A percentile compares a stretch with the other conserved stretches of the same genome.
These are phyloP conservation scores for Tylopilus sp. DNA, from an alignment of 768 basidiomycete genomes.

Conservation along the genomic window DNA sequence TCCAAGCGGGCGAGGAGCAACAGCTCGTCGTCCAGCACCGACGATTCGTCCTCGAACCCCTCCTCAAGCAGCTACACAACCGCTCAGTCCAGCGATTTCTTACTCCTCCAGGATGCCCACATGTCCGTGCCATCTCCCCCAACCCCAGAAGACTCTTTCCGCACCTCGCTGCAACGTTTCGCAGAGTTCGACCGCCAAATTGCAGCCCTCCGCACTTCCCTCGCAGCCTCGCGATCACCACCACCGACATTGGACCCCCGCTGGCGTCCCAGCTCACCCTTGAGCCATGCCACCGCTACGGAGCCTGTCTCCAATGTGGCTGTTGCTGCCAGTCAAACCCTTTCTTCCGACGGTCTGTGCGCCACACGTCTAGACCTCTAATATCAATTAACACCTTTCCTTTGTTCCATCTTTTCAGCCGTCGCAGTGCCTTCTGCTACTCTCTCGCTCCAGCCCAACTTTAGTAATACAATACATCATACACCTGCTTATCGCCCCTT, in stretches of 20 bases:
- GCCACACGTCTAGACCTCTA: conserved; percentile 8
- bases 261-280: conserved; percentile 18
- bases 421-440: conserved; percentile 13
- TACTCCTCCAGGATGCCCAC: conserved; percentile 41
- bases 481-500: conserved; percentile 26
- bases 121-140: conserved; percentile 37
- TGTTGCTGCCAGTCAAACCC: conserved; percentile 7
- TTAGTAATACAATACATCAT: conserved; percentile 22
- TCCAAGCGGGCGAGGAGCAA: conserved; percentile 59
- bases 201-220: conserved; percentile 43
- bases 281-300: neutral
- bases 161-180: conserved; percentile 48
- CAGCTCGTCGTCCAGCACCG: conserved; percentile 44
- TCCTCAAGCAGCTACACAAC: conserved; percentile 37
- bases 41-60: conserved; percentile 28
- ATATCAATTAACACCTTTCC: conserved; percentile 6
- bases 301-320: conserved; percentile 9
- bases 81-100: conserved; percentile 32
- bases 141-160: conserved; percentile 36
- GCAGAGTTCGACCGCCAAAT: conserved; percentile 55
- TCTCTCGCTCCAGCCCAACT: conserved; percentile 16
- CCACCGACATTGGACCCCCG: conserved; percentile 23
- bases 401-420: conserved; percentile 10
- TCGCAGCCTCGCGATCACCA: conserved; percentile 26
- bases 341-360: conserved; percentile 22